Percentiles rank a stretch among this genome's conserved stretches.
phyloP scores from a whole-genome alignment of 768 basidiomycete species.

The Amanita molliuscula region DNA sequence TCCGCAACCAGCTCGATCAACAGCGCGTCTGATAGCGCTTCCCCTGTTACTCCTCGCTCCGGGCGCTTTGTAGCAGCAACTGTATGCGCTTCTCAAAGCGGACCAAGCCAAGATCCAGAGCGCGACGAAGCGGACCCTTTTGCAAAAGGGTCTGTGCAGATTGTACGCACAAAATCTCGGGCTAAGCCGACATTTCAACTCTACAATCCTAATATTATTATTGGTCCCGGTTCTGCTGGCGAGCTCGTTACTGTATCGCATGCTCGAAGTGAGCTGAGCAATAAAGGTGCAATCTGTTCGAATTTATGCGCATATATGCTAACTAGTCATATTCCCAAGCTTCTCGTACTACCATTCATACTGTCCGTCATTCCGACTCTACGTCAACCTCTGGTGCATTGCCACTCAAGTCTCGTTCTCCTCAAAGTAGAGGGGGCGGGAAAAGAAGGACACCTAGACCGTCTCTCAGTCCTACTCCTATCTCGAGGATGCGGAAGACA shows the following conservation, averaged over 20 bases:
- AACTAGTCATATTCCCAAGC: background rate
- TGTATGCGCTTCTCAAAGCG: background rate
- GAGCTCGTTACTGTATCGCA: background rate
- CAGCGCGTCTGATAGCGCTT: conserved; percentile 3
- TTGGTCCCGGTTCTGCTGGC: conserved; percentile 1
- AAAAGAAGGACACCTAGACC: background rate
- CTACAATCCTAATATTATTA: conserved; percentile 2
- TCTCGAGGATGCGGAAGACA: conserved; percentile 5
- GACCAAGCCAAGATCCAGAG: background rate
- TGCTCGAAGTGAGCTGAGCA: background rate
- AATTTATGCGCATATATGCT: background rate
- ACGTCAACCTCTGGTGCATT: background rate
- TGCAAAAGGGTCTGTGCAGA: conserved; percentile 7
- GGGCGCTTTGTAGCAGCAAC: background rate
- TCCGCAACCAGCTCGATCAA: background rate
- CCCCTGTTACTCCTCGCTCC: conserved; percentile 6
- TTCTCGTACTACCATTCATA: background rate
- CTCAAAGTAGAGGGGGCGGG: background rate
- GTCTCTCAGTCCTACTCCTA: conserved; percentile 2
- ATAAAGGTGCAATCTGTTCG: background rate
- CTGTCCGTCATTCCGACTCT: background rate
- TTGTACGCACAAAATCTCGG: conserved; percentile 5
- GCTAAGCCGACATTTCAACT: conserved; percentile 1
- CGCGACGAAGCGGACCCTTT: conserved; percentile 1
- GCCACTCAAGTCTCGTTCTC: background rate